phyloP scores from a whole-genome alignment of 2,329 filamentous ascomycete genomes.

The Calonectria montana region DNA sequence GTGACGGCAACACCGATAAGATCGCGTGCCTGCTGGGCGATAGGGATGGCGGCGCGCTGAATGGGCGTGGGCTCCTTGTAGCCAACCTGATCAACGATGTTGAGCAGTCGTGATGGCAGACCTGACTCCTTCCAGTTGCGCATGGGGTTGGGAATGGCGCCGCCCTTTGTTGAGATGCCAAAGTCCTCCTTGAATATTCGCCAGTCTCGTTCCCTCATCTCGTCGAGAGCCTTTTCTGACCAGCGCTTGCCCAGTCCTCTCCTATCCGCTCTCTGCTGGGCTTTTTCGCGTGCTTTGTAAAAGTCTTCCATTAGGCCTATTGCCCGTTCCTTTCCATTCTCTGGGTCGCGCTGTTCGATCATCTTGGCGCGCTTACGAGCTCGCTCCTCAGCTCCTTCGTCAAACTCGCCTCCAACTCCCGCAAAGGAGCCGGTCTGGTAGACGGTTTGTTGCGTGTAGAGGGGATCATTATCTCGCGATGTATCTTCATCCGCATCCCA shows the following conservation, averaged over 20 bases:
- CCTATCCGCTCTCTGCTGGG: constrained; percentile 77
- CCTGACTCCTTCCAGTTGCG: constrained; percentile 90
- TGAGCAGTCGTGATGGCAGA: constrained; percentile 80
- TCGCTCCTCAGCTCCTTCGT: constrained; percentile 66
- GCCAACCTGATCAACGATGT: constrained; percentile 85
- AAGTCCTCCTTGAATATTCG: constrained; percentile 99
- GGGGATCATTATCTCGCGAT: constrained; percentile 72
- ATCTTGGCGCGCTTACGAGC: constrained; percentile 72
- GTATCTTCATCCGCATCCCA: constrained; percentile 98
- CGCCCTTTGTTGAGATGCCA: constrained; percentile 94
- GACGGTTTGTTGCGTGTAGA: constrained; percentile 64
- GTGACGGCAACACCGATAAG: constrained; percentile 98
- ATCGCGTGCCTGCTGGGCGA: constrained; percentile 91
- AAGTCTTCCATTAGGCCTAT: constrained; percentile 84
- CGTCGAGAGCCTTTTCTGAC: constrained; percentile 90
- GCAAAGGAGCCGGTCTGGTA: constrained; percentile 55
- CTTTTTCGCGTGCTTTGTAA: constrained; percentile 71
- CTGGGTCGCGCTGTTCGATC: constrained; percentile 79
- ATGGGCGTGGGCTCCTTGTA: constrained; percentile 94
- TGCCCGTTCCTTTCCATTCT: constrained; percentile 81
- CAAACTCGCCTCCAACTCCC: constrained; percentile 62
- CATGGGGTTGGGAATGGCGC: constrained; percentile 94
- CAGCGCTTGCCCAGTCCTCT: constrained; percentile 91
- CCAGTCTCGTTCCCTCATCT: constrained; percentile 99
- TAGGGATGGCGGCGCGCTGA: constrained; percentile 94